Evolutionary conservation across 495 filamentous ascomycete species (phyloP).

Genomic region (Astrothelium subdiscretum): DNA sequence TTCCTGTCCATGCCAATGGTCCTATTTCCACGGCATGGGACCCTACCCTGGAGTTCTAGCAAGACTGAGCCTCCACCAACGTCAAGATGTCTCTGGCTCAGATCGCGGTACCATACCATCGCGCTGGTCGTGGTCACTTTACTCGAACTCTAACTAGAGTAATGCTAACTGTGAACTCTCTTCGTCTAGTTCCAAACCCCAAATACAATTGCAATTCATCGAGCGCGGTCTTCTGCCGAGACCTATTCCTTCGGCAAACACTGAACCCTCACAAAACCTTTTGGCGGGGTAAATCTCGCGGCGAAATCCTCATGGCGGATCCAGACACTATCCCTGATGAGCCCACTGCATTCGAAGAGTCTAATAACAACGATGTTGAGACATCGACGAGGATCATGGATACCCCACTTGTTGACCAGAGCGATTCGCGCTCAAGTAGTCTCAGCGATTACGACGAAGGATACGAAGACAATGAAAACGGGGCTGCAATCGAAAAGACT

Average conservation of each 20-base stretch:
- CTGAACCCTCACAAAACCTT: too few relatives aligned
- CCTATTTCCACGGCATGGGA: not conserved
- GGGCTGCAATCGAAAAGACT: conserved; percentile 36
- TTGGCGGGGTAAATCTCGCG: not conserved
- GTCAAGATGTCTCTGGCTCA: too few relatives aligned
- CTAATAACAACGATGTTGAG: not conserved
- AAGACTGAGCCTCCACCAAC: not conserved
- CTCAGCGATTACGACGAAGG: conserved; percentile 88
- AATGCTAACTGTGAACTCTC: too few relatives aligned
- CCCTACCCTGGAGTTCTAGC: not conserved
- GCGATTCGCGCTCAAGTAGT: conserved; percentile 47
- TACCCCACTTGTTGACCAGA: conserved; percentile 6
- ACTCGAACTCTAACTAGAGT: too few relatives aligned
- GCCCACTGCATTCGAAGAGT: not conserved
- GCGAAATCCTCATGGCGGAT: not conserved
- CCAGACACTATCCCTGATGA: not conserved
- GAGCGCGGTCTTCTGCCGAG: too few relatives aligned
- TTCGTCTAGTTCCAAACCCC: too few relatives aligned
- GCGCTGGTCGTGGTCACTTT: too few relatives aligned
- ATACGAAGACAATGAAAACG: conserved; percentile 39
- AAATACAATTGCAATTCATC: too few relatives aligned
- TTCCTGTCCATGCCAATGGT: not conserved
- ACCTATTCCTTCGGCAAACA: not conserved
- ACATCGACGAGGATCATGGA: not conserved
- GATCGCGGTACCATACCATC: too few relatives aligned